Evolutionary conservation across 495 filamentous ascomycete genomes (phyloP).

Genomic region (Penicillium bovifimosum): DNA sequence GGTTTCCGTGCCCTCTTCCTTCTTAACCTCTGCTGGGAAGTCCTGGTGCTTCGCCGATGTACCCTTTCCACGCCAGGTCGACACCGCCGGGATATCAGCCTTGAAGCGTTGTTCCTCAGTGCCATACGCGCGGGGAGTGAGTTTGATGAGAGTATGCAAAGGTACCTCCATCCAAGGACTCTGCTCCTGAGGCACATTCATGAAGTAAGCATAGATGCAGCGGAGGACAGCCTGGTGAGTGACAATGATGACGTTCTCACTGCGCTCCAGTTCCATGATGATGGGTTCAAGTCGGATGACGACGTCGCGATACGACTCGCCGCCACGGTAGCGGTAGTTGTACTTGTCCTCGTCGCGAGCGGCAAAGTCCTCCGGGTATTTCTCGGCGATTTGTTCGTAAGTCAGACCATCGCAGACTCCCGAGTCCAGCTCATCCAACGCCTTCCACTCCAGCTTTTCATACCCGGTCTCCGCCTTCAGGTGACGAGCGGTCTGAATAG

Average conservation of each 20-base stretch:
- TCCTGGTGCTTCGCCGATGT: constrained; percentile 73
- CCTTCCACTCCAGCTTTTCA: constrained; percentile 96
- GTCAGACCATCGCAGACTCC: constrained; percentile 96
- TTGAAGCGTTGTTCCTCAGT: constrained; percentile 82
- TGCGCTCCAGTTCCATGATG: constrained; percentile 97
- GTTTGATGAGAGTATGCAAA: constrained; percentile 90
- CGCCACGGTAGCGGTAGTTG: constrained; percentile 97
- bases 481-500: constrained; percentile 82
- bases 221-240: constrained; percentile 95
- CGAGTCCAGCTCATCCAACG: constrained; percentile 92
- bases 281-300: constrained; percentile 97
- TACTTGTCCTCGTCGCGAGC: constrained; percentile 96
- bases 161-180: constrained; percentile 98
- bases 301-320: constrained; percentile 95
- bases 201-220: constrained; percentile 98
- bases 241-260: constrained; percentile 95
- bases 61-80: constrained; percentile 89
- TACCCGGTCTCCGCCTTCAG: constrained; percentile 60
- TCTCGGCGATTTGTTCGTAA: constrained; percentile 83
- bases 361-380: constrained; percentile 89
- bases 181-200: constrained; percentile 87
- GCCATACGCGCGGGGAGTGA: constrained; percentile 90
- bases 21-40: constrained; percentile 22
- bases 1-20: constrained; percentile 2
- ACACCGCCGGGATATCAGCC: constrained; percentile 89